A percentile compares a stretch with the other conserved stretches of the same genome.
Evolutionary conservation across 2,329 filamentous ascomycete genomes (phyloP).

Genomic region (Cytospora piceicola): DNA sequence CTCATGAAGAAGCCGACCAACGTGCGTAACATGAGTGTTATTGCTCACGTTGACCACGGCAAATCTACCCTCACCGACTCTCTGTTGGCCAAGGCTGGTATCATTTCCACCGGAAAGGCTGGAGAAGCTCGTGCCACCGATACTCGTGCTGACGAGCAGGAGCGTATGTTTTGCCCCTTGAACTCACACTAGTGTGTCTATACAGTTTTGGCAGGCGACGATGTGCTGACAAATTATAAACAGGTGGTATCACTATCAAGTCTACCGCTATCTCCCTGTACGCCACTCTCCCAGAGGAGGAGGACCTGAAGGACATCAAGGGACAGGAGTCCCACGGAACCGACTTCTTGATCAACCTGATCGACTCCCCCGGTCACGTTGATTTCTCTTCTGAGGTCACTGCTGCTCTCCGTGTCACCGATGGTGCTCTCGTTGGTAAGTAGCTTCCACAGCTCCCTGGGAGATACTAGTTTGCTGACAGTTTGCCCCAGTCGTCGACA

Average conservation of each 20-base stretch:
- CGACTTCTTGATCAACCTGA: conserved; percentile 99
- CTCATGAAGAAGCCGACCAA: conserved; percentile 80
- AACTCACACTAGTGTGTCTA: neutral
- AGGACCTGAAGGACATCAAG: conserved; percentile 94
- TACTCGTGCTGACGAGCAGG: conserved; percentile 96
- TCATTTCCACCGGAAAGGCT: conserved; percentile 97
- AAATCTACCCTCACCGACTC: conserved; percentile 99
- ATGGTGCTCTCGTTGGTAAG: conserved; percentile 84
- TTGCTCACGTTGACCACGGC: conserved; percentile 99
- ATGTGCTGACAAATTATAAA: conserved; percentile 21
- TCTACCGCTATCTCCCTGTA: conserved; percentile 99
- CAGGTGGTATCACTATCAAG: conserved; percentile 96
- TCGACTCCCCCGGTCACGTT: conserved; percentile 99
- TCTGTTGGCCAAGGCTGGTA: conserved; percentile 98
- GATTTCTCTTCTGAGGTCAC: conserved; percentile 99
- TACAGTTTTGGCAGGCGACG: neutral
- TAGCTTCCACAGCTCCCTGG: too few species aligned
- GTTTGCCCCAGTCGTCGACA: conserved; percentile 77
- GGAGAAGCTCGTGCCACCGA: conserved; percentile 96
- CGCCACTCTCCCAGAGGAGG: conserved; percentile 76
- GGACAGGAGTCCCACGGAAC: conserved; percentile 85
- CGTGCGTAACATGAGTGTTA: conserved; percentile 78
- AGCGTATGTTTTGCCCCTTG: conserved; percentile 56
- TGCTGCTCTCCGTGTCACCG: conserved; percentile 98
- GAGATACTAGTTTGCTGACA: neutral